phyloP scores from a whole-genome alignment of 2,329 filamentous ascomycete genomes.

The Cladophialophora psammophila region DNA sequence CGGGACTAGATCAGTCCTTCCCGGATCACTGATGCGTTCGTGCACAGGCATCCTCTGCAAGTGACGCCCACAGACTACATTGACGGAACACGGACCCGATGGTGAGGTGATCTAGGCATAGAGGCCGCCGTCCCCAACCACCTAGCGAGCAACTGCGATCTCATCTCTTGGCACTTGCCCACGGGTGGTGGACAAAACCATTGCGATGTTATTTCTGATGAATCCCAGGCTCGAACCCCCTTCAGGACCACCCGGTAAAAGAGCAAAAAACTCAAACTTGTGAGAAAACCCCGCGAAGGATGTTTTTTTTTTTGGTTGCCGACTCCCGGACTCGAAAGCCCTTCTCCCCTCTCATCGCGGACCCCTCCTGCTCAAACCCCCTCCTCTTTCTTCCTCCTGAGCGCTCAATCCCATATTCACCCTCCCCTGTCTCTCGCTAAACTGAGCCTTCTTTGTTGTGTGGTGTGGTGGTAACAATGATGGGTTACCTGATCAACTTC shows the following conservation, averaged over 20 bases:
- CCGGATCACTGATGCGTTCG: slow-evolving; percentile 17
- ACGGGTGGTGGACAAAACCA: no score
- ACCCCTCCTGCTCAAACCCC: slow-evolving; percentile 6
- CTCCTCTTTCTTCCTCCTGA: slow-evolving; percentile 14
- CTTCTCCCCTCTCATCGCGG: no score
- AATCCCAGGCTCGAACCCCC: no score
- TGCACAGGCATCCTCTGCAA: slow-evolving; percentile 10
- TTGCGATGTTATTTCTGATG: no score
- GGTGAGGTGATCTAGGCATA: background rate
- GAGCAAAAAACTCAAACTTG: no score
- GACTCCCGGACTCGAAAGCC: no score
- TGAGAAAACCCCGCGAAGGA: no score
- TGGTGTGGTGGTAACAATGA: slow-evolving; percentile 1
- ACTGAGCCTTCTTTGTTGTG: slow-evolving; percentile 4
- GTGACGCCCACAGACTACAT: background rate
- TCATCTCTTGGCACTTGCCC: slow-evolving; percentile 55
- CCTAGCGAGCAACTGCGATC: slow-evolving; percentile 56
- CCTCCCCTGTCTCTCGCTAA: background rate
- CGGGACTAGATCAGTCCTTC: slow-evolving; percentile 17
- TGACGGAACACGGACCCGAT: background rate
- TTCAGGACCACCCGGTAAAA: no score
- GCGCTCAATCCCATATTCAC: slow-evolving; percentile 3
- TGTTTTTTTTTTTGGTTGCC: no score
- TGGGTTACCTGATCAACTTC: background rate
- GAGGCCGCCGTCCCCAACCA: slow-evolving; percentile 57